Conservation (phyloP, 805 yeast genomes). For the Yamadazyma phyllophila region DNA sequence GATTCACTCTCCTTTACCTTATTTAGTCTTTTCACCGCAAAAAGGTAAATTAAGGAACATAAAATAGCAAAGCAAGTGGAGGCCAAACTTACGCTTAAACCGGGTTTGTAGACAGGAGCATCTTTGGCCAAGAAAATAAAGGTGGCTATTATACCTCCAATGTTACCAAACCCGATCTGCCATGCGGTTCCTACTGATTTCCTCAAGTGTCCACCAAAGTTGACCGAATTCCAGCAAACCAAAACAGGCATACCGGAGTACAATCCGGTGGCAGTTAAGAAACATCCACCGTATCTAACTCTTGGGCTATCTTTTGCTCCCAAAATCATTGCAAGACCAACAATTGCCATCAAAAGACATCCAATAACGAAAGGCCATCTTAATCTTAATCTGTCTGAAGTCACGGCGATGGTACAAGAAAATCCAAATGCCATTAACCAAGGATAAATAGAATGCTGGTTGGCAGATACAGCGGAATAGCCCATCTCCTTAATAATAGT, state of each 20-base stretch:
- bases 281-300: conserved; percentile 60
- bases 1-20: conserved; percentile 22
- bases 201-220: conserved; percentile 61
- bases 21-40: conserved; percentile 23
- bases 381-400: conserved; percentile 53
- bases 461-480: conserved; percentile 69
- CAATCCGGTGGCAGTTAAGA: conserved; percentile 56
- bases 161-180: conserved; percentile 71
- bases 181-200: conserved; percentile 58
- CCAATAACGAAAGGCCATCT: conserved; percentile 46
- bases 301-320: conserved; percentile 39
- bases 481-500: conserved; percentile 61
- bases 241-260: conserved; percentile 68
- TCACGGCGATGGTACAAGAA: conserved; percentile 57
- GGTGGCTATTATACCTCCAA: conserved; percentile 68
- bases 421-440: conserved; percentile 76
- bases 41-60: conserved; percentile 31
- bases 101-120: conserved; percentile 59
- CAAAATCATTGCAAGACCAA: conserved; percentile 56
- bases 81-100: conserved; percentile 51
- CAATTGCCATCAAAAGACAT: conserved; percentile 34
- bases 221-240: conserved; percentile 65
- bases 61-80: conserved; percentile 44
- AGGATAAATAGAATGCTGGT: conserved; percentile 80
- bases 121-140: conserved; percentile 53